Conservation (phyloP, 2,329 filamentous ascomycete genomes). For the Cladosporium sp. region DNA sequence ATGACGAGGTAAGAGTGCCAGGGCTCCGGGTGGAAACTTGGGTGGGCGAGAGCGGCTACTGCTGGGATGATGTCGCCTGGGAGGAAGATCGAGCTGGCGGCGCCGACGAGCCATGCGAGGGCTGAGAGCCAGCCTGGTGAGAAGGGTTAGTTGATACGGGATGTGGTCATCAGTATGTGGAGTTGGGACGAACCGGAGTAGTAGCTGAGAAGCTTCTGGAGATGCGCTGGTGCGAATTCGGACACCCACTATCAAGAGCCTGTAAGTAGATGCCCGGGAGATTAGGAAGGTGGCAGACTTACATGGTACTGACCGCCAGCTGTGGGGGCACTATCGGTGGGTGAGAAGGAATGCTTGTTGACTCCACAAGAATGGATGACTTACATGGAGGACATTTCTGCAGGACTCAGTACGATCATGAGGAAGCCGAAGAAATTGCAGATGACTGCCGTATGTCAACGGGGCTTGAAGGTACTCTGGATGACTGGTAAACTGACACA, state of each 20-base stretch:
- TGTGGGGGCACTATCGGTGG: conserved; percentile 28
- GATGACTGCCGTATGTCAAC: conserved; percentile 4
- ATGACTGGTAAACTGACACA: not conserved
- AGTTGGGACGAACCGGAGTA: not conserved
- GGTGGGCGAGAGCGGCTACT: conserved; percentile 37
- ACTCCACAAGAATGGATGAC: not conserved
- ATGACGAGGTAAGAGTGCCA: conserved; percentile 35
- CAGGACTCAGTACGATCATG: conserved; percentile 32
- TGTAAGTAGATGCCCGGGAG: not conserved
- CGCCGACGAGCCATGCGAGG: conserved; percentile 39
- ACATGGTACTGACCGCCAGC: conserved; percentile 34
- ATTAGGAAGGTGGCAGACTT: not conserved
- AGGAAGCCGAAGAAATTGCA: conserved; percentile 25
- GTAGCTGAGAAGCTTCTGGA: conserved; percentile 29
- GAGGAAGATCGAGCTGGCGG: conserved; percentile 39
- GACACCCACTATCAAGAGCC: conserved; percentile 26
- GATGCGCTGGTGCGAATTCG: conserved; percentile 34
- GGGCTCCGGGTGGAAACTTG: conserved; percentile 29
- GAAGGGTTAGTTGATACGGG: not conserved
- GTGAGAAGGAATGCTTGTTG: not conserved
- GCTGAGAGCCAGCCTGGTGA: conserved; percentile 36
- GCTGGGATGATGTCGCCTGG: conserved; percentile 39
- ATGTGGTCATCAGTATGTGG: not conserved
- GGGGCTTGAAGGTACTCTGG: not conserved
- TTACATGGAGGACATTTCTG: conserved; percentile 35